phyloP scores from a whole-genome alignment of 2,329 filamentous ascomycete genomes.

The Capronia americana region DNA sequence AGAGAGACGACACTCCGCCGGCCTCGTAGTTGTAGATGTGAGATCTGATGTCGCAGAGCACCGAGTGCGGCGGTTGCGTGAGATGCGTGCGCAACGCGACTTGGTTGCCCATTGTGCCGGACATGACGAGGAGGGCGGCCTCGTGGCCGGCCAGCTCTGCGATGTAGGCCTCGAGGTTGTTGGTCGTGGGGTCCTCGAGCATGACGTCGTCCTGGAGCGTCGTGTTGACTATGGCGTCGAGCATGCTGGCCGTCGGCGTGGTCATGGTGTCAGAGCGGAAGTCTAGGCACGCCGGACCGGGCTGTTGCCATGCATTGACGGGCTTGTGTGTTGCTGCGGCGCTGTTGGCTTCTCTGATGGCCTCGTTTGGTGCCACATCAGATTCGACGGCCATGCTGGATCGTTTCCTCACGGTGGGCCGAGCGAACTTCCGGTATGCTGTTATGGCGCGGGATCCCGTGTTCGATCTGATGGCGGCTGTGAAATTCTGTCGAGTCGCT shows the following conservation, averaged over 20 bases:
- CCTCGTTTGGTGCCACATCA: conserved; percentile 4
- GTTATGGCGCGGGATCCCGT: background rate
- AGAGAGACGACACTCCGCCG: conserved; percentile 72
- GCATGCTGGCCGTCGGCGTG: conserved; percentile 79
- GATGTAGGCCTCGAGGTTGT: conserved; percentile 74
- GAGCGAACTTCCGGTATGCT: background rate
- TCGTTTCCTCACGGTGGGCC: background rate
- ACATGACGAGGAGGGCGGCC: conserved; percentile 79
- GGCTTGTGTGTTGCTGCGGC: conserved; percentile 21
- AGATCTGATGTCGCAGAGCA: conserved; percentile 78
- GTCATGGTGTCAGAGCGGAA: conserved; percentile 68
- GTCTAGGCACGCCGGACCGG: conserved; percentile 39
- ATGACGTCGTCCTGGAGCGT: conserved; percentile 86
- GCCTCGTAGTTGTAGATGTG: conserved; percentile 75
- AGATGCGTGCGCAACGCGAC: conserved; percentile 79
- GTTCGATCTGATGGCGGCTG: background rate
- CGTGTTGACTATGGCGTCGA: conserved; percentile 75
- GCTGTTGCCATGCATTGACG: conserved; percentile 37
- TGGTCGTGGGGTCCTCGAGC: conserved; percentile 78
- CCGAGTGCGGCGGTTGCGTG: conserved; percentile 76
- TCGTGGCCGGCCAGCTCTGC: conserved; percentile 77
- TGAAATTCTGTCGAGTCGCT: conserved; percentile 6
- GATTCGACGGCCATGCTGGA: conserved; percentile 4
- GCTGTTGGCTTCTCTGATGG: conserved; percentile 21
- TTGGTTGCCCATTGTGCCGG: conserved; percentile 95